Evolutionary conservation across 139 green algal genomes (phyloP), one percentile per base, ranked within the genome.

Genomic region (Picochlorum sp.): DNA sequence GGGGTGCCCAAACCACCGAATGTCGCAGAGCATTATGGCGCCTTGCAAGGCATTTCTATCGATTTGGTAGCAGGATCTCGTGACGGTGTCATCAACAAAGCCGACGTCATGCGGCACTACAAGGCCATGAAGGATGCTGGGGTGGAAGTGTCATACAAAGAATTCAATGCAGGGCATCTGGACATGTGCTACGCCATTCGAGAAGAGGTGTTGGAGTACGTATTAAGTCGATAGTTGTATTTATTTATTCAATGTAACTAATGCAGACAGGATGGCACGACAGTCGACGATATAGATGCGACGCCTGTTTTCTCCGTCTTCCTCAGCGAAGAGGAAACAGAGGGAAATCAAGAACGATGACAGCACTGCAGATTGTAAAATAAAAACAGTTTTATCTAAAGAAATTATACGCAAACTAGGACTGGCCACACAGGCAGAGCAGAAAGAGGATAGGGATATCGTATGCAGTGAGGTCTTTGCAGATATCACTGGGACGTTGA

Each of bases 111-210:
- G 8, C 56, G 32, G 10, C 89, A 95, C 73, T 83, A 81, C 26
- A 21, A 75, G 1, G 52, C 54, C 1, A 89, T 95, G 80, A 64
- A 62, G 28, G 47, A 74, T 24, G 82, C 79, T 7, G 84, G 81
- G 9, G 20, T 82, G 44, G 47, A 21, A 54, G 87, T 92, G 16
- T 89, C 71, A 9, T 86, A 84, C 61, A 80, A 82, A 50, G 85
- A 95, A 77, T 95, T 94, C 73, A 20, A 54, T 54, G 83, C 89
- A 56, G 90, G 86, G 1, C 90, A 97, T 80, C 77, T 97, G 65
- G 90, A 97, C 68, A 92, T 97, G 71, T 92, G 84, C 0, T 89
- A 96, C 77, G 81, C 74, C 4, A 66, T 85, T 8, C 81, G 80
- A 56, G 79, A 86, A 57, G 79, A 88, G 13, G 54, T 86, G 10